Evolutionary conservation across 768 basidiomycete genomes (phyloP).

Genomic region (Boletus reticulatus): DNA sequence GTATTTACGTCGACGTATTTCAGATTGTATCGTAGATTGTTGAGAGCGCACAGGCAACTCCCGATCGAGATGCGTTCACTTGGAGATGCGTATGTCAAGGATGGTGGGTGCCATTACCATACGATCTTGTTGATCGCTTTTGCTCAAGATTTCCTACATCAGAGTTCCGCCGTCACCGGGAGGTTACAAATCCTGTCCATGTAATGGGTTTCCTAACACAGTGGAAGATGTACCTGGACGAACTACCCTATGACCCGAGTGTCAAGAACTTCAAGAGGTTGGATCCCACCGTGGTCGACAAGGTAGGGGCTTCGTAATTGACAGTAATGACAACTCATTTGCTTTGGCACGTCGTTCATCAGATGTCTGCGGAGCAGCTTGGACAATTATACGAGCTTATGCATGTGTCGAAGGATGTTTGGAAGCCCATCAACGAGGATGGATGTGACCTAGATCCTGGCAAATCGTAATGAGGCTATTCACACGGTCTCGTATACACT

Average conservation of each 20-base stretch:
- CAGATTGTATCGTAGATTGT: conserved; percentile 78
- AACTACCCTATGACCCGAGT: conserved; percentile 46
- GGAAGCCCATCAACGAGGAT: conserved; percentile 53
- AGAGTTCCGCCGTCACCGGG: conserved; percentile 87
- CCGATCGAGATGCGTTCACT: conserved; percentile 79
- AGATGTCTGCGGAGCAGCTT: conserved; percentile 91
- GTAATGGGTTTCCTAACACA: conserved; percentile 94
- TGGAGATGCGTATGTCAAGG: conserved; percentile 84
- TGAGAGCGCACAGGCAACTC: conserved; percentile 75
- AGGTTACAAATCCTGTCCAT: conserved; percentile 80
- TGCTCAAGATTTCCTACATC: conserved; percentile 2
- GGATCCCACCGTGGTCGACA: conserved; percentile 71
- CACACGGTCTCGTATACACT: conserved; percentile 2
- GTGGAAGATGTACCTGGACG: conserved; percentile 92
- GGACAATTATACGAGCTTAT: conserved; percentile 94
- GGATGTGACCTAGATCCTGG: conserved; percentile 1
- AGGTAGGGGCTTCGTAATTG: conserved; percentile 41
- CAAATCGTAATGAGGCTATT: conserved; percentile 10
- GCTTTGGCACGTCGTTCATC: neutral
- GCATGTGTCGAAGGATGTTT: conserved; percentile 86
- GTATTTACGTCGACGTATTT: neutral
- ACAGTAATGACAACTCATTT: neutral
- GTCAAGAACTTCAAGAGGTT: conserved; percentile 58
- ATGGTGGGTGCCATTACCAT: conserved; percentile 43
- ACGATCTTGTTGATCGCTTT: neutral